Percentiles rank a stretch among this genome's conserved stretches.
Conservation (phyloP, 1,139 yeast species). For the Zygosaccharomyces pseudobailii region DNA sequence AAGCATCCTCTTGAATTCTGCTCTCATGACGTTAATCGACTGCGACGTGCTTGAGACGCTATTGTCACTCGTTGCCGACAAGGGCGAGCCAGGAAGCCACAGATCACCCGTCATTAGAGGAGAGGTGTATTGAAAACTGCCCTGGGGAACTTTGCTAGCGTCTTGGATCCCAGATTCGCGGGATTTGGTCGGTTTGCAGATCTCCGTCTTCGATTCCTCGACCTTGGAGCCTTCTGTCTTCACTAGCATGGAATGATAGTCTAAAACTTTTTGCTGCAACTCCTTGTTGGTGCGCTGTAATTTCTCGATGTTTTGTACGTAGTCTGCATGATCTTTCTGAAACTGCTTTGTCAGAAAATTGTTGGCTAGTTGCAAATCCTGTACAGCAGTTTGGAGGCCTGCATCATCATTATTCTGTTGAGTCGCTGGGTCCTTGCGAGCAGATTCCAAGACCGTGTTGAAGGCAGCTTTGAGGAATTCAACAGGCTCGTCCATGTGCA, state of each 20-base stretch:
- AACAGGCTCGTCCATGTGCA: conserved; percentile 18
- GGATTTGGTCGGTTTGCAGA: conserved; percentile 3
- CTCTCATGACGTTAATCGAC: conserved; percentile 29
- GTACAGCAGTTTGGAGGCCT: conserved; percentile 29
- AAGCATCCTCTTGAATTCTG: conserved; percentile 31
- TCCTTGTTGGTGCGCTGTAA: conserved; percentile 29
- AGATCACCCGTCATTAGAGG: conserved; percentile 12
- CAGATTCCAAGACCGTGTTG: conserved; percentile 19
- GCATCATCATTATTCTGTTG: conserved; percentile 3
- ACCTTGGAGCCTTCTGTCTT: conserved; percentile 10
- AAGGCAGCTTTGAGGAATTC: conserved; percentile 28
- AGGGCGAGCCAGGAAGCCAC: conserved; percentile 17
- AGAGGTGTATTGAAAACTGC: conserved; percentile 8
- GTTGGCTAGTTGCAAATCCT: conserved; percentile 34
- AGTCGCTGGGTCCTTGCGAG: background rate
- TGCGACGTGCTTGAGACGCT: conserved; percentile 14
- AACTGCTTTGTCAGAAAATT: conserved; percentile 33
- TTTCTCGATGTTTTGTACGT: conserved; percentile 29
- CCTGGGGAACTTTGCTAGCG: background rate
- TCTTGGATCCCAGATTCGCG: background rate
- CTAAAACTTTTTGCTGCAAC: conserved; percentile 29
- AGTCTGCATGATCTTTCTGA: conserved; percentile 30
- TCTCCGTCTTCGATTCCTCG: too few species aligned
- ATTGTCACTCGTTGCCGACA: conserved; percentile 8
- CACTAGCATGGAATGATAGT: conserved; percentile 23